phyloP scores from a whole-genome alignment of 176 grass and related monocot species.

The Pharus latifolius region DNA sequence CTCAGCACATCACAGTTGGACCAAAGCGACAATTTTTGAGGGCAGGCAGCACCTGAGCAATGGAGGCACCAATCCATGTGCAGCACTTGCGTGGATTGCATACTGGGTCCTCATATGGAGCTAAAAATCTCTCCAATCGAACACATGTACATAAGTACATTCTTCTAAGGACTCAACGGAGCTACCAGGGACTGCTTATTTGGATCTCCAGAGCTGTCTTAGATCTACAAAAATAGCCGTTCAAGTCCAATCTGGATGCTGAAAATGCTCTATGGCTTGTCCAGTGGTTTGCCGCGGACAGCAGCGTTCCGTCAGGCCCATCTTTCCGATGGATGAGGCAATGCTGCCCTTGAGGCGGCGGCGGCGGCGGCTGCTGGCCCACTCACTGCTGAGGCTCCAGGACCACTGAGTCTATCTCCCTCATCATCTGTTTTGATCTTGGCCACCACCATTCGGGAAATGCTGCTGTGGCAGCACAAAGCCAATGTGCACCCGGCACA shows the following conservation, averaged over 20 bases:
- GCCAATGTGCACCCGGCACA: slow-evolving; percentile 43
- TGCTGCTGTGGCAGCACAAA: slow-evolving; percentile 43
- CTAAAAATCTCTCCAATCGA: background rate
- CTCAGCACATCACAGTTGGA: too few relatives aligned
- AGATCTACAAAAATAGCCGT: background rate
- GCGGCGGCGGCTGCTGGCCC: slow-evolving; percentile 39
- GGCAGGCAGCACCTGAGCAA: too few relatives aligned
- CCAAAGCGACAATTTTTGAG: too few relatives aligned
- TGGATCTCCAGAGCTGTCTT: background rate
- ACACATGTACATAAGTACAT: background rate
- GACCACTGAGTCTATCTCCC: slow-evolving; percentile 3
- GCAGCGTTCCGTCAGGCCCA: slow-evolving; percentile 19
- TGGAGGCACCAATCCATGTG: too few relatives aligned
- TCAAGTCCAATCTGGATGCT: background rate
- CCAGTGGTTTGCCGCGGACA: slow-evolving; percentile 22
- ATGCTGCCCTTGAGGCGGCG: slow-evolving; percentile 41
- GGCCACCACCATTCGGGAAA: slow-evolving; percentile 24
- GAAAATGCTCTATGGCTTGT: slow-evolving; percentile 19
- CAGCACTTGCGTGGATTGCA: too few relatives aligned
- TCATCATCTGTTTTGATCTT: background rate
- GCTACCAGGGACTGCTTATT: background rate
- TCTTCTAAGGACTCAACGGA: too few relatives aligned
- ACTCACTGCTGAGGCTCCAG: slow-evolving; percentile 14
- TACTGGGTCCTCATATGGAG: too few relatives aligned
- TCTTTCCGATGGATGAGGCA: slow-evolving; percentile 27